Base-by-base conservation (phyloP, 2,329 filamentous ascomycete genomes). In the Mycosphaerella sp. region DNA sequence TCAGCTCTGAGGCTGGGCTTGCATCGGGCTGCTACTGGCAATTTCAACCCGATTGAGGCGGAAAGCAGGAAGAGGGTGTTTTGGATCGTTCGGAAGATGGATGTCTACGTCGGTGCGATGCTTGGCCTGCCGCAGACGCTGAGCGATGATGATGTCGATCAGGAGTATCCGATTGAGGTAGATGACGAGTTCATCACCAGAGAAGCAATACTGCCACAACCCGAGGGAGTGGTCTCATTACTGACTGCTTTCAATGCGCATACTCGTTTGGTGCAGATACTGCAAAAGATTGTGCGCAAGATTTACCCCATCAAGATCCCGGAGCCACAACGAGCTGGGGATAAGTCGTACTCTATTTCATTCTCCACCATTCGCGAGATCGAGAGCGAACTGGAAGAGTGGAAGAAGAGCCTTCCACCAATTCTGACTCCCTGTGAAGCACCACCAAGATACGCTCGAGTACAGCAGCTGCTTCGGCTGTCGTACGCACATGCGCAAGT, bases 101-200 rank as follows among this genome's bases (percentile, higher is more conserved):
- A 77, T 53, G 71, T 72, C n/a, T 77, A 76, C 52, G 73, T 77
- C 16, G 73, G 74, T 10, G 74, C 74, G 6, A 71, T 76, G 68
- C 66, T 77, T 10, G 75, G 75, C 6, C 61, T 77, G 35, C 75
- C 75, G 6, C 70, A 71, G 35, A 75, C 73, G 8, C 54, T 77
- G 18, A 71, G 70, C 47, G 73, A 75, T 35, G 74, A 76, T 14
- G 74, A 77, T 62, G 81, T 96, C 36, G 83, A 90, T 60, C 82
- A 87, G 41, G 93, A 97, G 66, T 95, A 89, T 67, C 93, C 93
- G 0, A 83, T 83, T 27, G 89, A 96, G 69, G 86, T 88, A 14
- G 93, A 97, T 52, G 75, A 77, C 49, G 74, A 76, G 49, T 75
- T 71, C 59, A 74, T 77, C 47, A 77, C 74, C 4, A 70, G 72